phyloP scores from a whole-genome alignment of 345 rosid species.

The Cardamine occulta region DNA sequence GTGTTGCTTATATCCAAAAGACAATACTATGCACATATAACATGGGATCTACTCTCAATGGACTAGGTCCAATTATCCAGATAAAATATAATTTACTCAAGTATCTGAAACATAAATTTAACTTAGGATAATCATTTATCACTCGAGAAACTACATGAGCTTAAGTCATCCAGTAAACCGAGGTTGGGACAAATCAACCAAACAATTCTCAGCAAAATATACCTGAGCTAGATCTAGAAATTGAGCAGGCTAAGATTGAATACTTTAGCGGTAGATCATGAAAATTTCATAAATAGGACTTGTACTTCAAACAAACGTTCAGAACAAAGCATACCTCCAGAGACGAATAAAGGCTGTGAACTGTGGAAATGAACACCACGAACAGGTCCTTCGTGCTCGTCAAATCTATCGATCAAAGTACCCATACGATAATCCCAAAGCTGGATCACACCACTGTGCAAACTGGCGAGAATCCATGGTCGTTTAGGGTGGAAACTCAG shows the following conservation, averaged over 20 bases:
- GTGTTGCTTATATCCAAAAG: slow-evolving; percentile 1
- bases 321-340: slow-evolving; percentile 69
- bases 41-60: not conserved
- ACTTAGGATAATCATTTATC: not conserved
- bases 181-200: not conserved
- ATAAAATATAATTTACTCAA: not conserved
- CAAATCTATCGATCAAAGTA: slow-evolving; percentile 88
- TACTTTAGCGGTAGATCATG: slow-evolving; percentile 18
- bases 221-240: slow-evolving; percentile 12
- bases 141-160: slow-evolving; percentile 24
- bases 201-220: not conserved
- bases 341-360: slow-evolving; percentile 91
- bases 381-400: slow-evolving; percentile 98
- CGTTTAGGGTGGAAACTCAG: slow-evolving; percentile 93
- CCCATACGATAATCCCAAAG: slow-evolving; percentile 99
- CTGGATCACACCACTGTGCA: slow-evolving; percentile 99
- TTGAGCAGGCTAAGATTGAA: not conserved
- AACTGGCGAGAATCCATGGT: slow-evolving; percentile 99
- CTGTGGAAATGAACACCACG: slow-evolving; percentile 97
- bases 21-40: not conserved
- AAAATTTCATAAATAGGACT: not conserved
- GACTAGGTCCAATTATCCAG: not conserved
- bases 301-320: not conserved
- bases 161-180: slow-evolving; percentile 3
- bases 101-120: slow-evolving; percentile 6